These are phyloP conservation scores for Aspergillus niger DNA, from an alignment of 2,329 filamentous ascomycete species.

Conservation along the genomic window DNA sequence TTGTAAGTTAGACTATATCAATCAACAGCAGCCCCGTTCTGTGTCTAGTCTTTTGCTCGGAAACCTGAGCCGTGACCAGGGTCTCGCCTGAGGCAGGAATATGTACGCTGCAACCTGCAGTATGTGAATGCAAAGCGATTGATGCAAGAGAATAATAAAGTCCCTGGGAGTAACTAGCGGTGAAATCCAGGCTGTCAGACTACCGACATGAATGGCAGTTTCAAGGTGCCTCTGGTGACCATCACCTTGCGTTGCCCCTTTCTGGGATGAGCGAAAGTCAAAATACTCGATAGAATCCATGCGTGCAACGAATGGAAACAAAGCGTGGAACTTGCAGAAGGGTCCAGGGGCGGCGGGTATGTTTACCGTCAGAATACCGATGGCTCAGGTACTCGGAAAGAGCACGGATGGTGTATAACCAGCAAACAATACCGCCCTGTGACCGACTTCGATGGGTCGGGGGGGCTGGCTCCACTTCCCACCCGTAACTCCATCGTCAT, in stretches of 20 bases:
- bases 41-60: not conserved
- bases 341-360: slow-evolving; percentile 16
- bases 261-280: not conserved
- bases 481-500: slow-evolving; percentile 3
- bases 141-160: not conserved
- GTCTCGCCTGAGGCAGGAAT: not conserved
- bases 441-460: not conserved
- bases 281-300: not conserved
- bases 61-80: not conserved
- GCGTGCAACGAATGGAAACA: not conserved
- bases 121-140: not conserved
- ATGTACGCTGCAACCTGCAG: not conserved
- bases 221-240: not conserved
- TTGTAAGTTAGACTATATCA: not conserved
- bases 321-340: not conserved
- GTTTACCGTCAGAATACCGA: slow-evolving; percentile 11
- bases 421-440: not conserved
- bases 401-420: not conserved
- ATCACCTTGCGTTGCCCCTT: slow-evolving; percentile 13
- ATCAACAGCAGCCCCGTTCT: not conserved
- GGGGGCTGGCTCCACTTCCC: not conserved
- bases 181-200: not conserved
- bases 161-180: not conserved
- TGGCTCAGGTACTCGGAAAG: not conserved
- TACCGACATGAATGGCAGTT: slow-evolving; percentile 2